Evolutionary conservation across 1,139 yeast species (phyloP).

Genomic region (Yamadazyma buinensis): DNA sequence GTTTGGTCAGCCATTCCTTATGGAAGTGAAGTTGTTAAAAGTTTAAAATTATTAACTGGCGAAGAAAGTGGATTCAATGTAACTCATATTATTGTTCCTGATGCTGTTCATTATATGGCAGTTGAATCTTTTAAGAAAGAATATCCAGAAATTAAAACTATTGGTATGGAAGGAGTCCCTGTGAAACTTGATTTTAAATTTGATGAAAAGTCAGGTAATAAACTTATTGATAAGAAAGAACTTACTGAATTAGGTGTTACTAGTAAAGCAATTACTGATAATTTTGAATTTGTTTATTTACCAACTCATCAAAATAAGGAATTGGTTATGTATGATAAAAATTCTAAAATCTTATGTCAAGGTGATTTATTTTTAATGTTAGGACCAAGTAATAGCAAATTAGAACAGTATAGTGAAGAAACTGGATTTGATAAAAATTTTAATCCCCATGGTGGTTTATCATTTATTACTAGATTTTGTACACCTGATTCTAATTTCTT

Average conservation of each 20-base stretch:
- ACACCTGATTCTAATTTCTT: constrained; percentile 39
- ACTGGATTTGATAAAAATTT: constrained; percentile 31
- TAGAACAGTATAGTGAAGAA: constrained; percentile 41
- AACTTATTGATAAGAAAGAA: constrained; percentile 19
- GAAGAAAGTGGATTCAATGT: constrained; percentile 29
- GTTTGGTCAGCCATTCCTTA: constrained; percentile 65
- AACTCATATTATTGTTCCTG: constrained; percentile 48
- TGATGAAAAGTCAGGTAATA: constrained; percentile 23
- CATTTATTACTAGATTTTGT: constrained; percentile 30
- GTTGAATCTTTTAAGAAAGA: constrained; percentile 46
- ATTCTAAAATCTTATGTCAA: constrained; percentile 44
- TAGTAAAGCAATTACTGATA: constrained; percentile 26
- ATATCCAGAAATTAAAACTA: constrained; percentile 45
- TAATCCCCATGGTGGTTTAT: constrained; percentile 40
- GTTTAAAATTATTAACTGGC: constrained; percentile 33
- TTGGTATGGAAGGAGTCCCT: constrained; percentile 45
- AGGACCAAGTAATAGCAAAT: constrained; percentile 20
- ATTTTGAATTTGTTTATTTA: constrained; percentile 52
- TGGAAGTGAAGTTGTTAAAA: constrained; percentile 40
- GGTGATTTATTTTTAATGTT: constrained; percentile 59
- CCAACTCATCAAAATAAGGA: constrained; percentile 56
- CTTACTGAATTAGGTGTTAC: constrained; percentile 25
- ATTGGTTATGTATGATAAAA: constrained; percentile 45
- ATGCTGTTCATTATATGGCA: constrained; percentile 55
- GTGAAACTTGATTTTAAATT: constrained; percentile 32